Evolutionary conservation across 179 eudicot genomes (phyloP), one percentile per base, ranked within the genome.

Genomic region (Spinacia oleracea): DNA sequence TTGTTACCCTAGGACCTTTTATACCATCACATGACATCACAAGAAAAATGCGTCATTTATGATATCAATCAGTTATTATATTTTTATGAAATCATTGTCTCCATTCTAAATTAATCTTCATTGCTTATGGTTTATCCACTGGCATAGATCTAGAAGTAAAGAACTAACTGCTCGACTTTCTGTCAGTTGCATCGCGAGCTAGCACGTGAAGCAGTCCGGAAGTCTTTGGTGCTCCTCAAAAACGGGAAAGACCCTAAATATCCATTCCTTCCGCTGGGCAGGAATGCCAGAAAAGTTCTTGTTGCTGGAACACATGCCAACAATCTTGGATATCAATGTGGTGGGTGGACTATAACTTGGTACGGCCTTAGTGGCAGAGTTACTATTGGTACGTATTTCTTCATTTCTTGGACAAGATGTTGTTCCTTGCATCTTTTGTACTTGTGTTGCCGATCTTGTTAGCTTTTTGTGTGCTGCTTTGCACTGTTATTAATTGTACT

Each of bases 171-270:
- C 34, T 32, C 74, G 51, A 34, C 60, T 71, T 53, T 73, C 69
- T 80, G 40, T 25, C 90, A 93, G 98, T 68, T 72, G 84, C 98
- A 93, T 69, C 89, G 98, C 76, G 95, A 92, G 40, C 79, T 93
- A 83, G 97, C 97, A 38, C 90, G 97, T 74, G 98, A 90, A 87
- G 98, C 98, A 15, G 98, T 92, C 78, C 88, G 97, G 31, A 92
- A 89, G 81, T 93, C 97, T 65, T 73, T 88, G 81, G 98, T 93
- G 62, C 82, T 93, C 80, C 71, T 93, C 55, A 93, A 93, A 80
- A 93, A 93, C 82, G 97, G 98, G 42, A 89, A 90, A 78, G 90
- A 82, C 73, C 82, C 82, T 60, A 84, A 63, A 70, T 81, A 77
- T 73, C 90, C 94, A 40, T 85, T 92, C 78, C 91, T 93, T 68